A percentile compares a stretch with the other conserved stretches of the same genome.
Conservation (phyloP, 1,139 yeast genomes). For the Suhomyces chickasaworum region DNA sequence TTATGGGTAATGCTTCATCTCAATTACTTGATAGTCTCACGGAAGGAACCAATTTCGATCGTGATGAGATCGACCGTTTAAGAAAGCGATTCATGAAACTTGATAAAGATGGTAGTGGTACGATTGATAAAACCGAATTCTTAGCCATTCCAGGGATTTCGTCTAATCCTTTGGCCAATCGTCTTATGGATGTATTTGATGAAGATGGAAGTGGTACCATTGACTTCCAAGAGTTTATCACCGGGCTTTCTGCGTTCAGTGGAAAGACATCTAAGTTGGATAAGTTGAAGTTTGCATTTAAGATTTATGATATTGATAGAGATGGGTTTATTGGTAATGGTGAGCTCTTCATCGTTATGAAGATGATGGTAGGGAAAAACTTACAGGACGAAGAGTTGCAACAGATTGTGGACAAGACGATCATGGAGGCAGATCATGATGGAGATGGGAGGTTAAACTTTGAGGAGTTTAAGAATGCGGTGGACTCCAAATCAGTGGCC, state of each 20-base stretch:
- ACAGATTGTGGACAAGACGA: conserved; percentile 93
- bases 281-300: conserved; percentile 86
- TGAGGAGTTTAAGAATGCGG: conserved; percentile 80
- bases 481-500: conserved; percentile 67
- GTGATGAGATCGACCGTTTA: conserved; percentile 88
- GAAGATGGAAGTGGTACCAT: conserved; percentile 91
- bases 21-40: conserved; percentile 65
- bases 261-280: conserved; percentile 85
- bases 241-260: conserved; percentile 87
- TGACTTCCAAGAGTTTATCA: conserved; percentile 92
- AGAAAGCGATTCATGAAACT: conserved; percentile 93
- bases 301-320: conserved; percentile 91
- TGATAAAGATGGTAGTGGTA: conserved; percentile 90
- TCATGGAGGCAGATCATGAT: conserved; percentile 90
- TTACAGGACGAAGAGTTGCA: conserved; percentile 85
- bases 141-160: conserved; percentile 91
- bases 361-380: conserved; percentile 96
- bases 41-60: conserved; percentile 81
- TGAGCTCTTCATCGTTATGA: conserved; percentile 86
- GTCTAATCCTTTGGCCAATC: conserved; percentile 82
- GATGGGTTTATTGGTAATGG: conserved; percentile 97
- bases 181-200: conserved; percentile 94
- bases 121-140: conserved; percentile 88
- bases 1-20: conserved; percentile 72
- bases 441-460: conserved; percentile 88